Base-by-base conservation (phyloP, 306 rosid genomes). In the Begonia fuchsioides region DNA sequence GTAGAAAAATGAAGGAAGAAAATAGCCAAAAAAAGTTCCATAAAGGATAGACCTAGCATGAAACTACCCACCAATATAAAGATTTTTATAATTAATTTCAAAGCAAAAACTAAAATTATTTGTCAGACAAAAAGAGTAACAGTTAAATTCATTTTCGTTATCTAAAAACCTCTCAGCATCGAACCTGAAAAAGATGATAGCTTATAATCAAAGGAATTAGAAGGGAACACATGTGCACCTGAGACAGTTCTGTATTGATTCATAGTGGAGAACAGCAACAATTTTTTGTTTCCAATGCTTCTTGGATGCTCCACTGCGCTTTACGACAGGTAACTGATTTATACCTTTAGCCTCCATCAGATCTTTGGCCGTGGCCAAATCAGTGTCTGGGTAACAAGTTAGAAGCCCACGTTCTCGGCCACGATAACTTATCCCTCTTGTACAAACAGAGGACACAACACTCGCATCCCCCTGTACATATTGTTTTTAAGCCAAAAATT, bases 321-420 rank as follows among this genome's bases (percentile, higher is more conserved):
- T 78, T 60, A 90, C 95, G 61, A 90, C 96, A 0, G 98, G 98
- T 52, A 90, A 74, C 70, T 90, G 98, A 64, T 78, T 85, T 57
- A 81, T 56, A 53, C 80, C 98, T 70, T 69, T 85, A 52, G 98
- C 98, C 68, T 90, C 98, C 95, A 90, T 90, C 57, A 90, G 79
- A 52, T 90, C 96, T 73, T 72, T 82, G 52, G 98, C 93, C 68
- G 69, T 64, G 53, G 93, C 80, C 73, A 90, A 72, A 74, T 57
- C 72, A 17, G 81, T 71, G 64, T 79, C 87, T 16, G 94, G 87
- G 56, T 73, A 82, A 57, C 98, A 90, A 47, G 94, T 90, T 63
- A 82, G 55, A 47, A 90, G 66, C 46, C 94, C 93, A 39, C 98
- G 95, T 13, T 59, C 77, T 62, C 60, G 74, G 53, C 96, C 98